A percentile compares a stretch with the other conserved stretches of the same genome.
These are phyloP conservation scores for Venturia effusa DNA, from an alignment of 2,329 filamentous ascomycete genomes.

Conservation along the genomic window DNA sequence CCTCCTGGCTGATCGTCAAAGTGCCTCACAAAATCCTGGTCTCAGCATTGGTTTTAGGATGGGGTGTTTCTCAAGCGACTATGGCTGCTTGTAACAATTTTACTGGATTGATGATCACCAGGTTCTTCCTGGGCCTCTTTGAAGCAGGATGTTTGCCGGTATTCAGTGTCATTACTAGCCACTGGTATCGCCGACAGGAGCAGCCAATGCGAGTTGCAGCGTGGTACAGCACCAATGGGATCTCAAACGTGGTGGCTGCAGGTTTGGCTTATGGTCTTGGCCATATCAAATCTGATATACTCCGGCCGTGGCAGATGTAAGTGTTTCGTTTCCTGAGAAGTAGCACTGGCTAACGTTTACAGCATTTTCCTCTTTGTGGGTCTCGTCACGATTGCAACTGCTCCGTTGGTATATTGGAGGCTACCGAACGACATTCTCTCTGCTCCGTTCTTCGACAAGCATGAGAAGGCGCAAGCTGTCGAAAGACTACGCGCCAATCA, in stretches of 20 bases:
- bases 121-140: conserved; percentile 15
- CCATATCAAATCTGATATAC: conserved; percentile 14
- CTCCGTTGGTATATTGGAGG: conserved; percentile 47
- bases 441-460: conserved; percentile 35
- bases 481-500: conserved; percentile 41
- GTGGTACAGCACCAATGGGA: conserved; percentile 9
- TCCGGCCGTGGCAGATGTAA: conserved; percentile 32
- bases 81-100: conserved; percentile 29
- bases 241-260: conserved; percentile 15
- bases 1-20: conserved; percentile 48
- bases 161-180: conserved; percentile 34
- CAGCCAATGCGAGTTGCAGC: background rate
- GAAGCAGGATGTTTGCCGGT: conserved; percentile 25
- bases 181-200: conserved; percentile 34
- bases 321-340: background rate
- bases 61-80: conserved; percentile 37
- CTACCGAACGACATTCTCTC: conserved; percentile 49
- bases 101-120: conserved; percentile 13
- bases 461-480: conserved; percentile 36
- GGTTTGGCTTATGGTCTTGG: conserved; percentile 9
- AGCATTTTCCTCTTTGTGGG: conserved; percentile 52
- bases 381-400: conserved; percentile 47
- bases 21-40: conserved; percentile 49
- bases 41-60: conserved; percentile 37
- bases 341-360: background rate